These are phyloP conservation scores for Colletotrichum neosansevieriae DNA, from an alignment of 2,329 filamentous ascomycete species.

Conservation along the genomic window DNA sequence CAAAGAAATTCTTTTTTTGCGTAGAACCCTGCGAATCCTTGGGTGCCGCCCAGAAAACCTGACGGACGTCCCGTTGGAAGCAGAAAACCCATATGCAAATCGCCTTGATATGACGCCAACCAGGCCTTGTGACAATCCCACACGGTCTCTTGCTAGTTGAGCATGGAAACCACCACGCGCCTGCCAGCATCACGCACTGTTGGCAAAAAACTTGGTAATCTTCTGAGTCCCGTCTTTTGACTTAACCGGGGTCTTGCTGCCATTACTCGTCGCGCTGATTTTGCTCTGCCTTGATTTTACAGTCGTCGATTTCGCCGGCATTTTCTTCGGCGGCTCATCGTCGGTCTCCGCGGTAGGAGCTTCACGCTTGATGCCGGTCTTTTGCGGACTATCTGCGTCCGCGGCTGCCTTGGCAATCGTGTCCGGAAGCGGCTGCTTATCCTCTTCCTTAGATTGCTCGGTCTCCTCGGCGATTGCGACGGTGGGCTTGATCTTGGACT, in stretches of 20 bases:
- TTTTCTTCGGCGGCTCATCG: conserved; percentile 46
- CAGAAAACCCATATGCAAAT: too few relatives aligned
- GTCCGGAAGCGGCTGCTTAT: conserved; percentile 42
- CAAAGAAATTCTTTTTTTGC: too few relatives aligned
- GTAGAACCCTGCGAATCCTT: too few relatives aligned
- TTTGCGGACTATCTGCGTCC: background rate
- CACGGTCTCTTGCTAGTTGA: too few relatives aligned
- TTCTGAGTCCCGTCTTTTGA: conserved; percentile 55
- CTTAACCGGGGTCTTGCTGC: conserved; percentile 50
- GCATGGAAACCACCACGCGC: too few relatives aligned
- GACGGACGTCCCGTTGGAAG: too few relatives aligned
- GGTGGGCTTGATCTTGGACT: conserved; percentile 14
- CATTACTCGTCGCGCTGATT: conserved; percentile 58
- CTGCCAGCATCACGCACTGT: conserved; percentile 51
- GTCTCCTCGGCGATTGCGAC: conserved; percentile 43
- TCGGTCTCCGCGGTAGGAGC: conserved; percentile 38
- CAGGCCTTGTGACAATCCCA: too few relatives aligned
- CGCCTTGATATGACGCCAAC: too few relatives aligned
- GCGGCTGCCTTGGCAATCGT: conserved; percentile 35
- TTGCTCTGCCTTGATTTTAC: conserved; percentile 44
- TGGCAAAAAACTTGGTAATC: conserved; percentile 61
- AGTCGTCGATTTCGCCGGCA: conserved; percentile 37
- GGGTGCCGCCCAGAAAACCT: too few relatives aligned
- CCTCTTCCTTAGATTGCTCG: conserved; percentile 26
- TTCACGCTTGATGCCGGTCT: conserved; percentile 46